Evolutionary conservation across 2,329 filamentous ascomycete species (phyloP), one percentile per base, ranked within the genome.

Genomic region (Aplosporella prunicola): DNA sequence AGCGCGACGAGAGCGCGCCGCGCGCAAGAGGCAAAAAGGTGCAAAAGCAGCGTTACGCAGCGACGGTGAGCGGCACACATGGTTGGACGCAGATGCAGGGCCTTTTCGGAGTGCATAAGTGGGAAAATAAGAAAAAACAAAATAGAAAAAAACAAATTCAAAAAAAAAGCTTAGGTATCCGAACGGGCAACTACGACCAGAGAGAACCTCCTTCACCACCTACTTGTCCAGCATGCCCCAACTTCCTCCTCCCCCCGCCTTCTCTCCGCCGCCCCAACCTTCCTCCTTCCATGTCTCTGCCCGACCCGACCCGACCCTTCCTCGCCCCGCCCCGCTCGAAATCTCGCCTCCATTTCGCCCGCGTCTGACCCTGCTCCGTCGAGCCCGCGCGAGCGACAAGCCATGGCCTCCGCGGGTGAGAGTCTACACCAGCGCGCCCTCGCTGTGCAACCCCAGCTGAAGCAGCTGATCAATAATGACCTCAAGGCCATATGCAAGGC

Each of bases 401-500:
- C 28, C 32, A 59, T 58, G 55, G 51, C 54, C 23, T 48, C 56
- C 24, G 48, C 52, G 20, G 58, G 55, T 38, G 55, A 62, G 37
- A 41, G 54, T 28, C 43, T 68, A 25, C 63, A 69, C 46, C 56
- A 58, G 44, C 55, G 60, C 47, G 53, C 62, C 16, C 52, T 55
- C 32, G 48, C 51, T 40, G 55, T 69, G 15, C 56, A 59, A 33
- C 60, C 61, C 35, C 58, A 66, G 45, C 61, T 72, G 32, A 76
- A 74, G 52, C 68, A 62, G 7, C 59, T 79, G 35, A 64, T 76
- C 38, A 78, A 77, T 52, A 66, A 65, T 42, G 78, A 88, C 50
- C 72, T 95, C 32, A 83, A 86, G 50, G 71, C 71, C 35, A 80
- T 96, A 47, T 82, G 89, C 53, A 73, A 76, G 45, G 67, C 74